Evolutionary conservation across 2,329 filamentous ascomycete species (phyloP).

Genomic region (Colletotrichum acutatum): DNA sequence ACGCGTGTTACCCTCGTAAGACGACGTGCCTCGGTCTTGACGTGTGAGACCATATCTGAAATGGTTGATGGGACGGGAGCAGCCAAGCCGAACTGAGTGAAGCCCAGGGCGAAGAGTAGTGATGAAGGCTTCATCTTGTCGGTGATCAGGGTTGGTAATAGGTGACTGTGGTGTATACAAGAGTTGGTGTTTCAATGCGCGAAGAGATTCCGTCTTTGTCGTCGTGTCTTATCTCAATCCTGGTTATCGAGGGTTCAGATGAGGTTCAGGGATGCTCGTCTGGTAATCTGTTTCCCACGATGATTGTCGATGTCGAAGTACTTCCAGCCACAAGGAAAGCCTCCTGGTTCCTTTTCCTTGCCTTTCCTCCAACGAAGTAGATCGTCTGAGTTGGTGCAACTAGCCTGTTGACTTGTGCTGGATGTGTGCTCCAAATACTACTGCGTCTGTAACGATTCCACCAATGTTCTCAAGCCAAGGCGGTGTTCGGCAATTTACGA

Average conservation of each 20-base stretch:
- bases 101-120: slow-evolving; percentile 15
- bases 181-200: neutral
- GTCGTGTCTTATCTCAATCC: neutral
- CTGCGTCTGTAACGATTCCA: neutral
- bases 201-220: neutral
- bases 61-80: slow-evolving; percentile 30
- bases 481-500: neutral
- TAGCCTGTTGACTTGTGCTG: neutral
- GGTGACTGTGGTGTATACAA: neutral
- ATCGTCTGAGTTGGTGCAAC: neutral
- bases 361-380: neutral
- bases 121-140: slow-evolving; percentile 30
- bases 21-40: slow-evolving; percentile 16
- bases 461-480: slow-evolving; percentile 2
- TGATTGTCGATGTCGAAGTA: too few species aligned
- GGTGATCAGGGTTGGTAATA: neutral
- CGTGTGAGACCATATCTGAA: slow-evolving; percentile 18
- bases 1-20: slow-evolving; percentile 12
- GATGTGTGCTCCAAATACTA: neutral
- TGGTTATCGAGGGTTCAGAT: neutral
- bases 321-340: neutral
- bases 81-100: slow-evolving; percentile 12
- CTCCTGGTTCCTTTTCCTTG: neutral
- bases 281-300: too few species aligned
- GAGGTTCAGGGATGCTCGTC: neutral